Evolutionary conservation across 306 rosid genomes (phyloP).

Genomic region (Citrullus colocynthis): DNA sequence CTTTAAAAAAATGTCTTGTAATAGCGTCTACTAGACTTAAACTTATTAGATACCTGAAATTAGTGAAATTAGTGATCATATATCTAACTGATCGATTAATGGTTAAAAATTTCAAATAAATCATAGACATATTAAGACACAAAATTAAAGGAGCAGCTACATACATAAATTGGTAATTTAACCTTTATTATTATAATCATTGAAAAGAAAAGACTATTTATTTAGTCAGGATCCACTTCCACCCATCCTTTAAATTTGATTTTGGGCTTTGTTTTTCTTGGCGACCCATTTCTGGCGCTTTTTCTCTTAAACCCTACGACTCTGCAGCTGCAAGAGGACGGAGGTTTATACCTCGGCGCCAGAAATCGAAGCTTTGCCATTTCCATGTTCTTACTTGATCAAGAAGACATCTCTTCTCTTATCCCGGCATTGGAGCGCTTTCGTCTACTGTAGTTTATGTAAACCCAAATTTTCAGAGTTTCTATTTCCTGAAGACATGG

Average conservation of each 20-base stretch:
- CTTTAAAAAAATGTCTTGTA: too few species aligned
- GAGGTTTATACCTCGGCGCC: background rate
- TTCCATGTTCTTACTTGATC: background rate
- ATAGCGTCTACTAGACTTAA: too few species aligned
- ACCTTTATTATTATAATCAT: too few species aligned
- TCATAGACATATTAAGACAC: too few species aligned
- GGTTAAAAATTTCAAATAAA: too few species aligned
- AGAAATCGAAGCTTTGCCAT: background rate
- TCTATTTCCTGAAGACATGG: constrained; percentile 30
- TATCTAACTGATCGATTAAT: too few species aligned
- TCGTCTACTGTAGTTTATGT: background rate
- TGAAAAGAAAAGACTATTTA: too few species aligned
- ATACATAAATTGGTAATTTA: too few species aligned
- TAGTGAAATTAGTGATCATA: too few species aligned
- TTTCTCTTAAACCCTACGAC: constrained; percentile 4
- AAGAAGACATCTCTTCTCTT: background rate
- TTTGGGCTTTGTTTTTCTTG: background rate
- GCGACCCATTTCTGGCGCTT: background rate
- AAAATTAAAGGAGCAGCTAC: too few species aligned
- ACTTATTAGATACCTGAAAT: too few species aligned
- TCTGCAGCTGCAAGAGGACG: background rate
- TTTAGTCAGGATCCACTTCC: background rate
- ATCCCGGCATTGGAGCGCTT: background rate
- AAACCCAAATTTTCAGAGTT: background rate
- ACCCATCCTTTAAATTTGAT: background rate